Conservation (phyloP, 495 filamentous ascomycete species). For the Penicillium canariense region DNA sequence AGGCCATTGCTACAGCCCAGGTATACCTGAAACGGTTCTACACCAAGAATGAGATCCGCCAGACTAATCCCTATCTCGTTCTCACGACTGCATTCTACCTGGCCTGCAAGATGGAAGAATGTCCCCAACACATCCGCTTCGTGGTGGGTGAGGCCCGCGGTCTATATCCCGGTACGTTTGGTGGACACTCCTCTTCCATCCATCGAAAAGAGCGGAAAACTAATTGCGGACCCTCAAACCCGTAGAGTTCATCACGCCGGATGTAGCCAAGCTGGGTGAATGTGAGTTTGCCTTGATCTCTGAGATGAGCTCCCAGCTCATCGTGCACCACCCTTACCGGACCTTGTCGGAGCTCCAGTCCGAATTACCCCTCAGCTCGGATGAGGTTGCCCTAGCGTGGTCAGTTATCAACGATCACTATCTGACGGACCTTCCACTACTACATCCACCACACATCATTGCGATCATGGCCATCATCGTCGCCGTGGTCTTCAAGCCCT, state of each 20-base stretch:
- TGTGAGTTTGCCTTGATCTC: constrained; percentile 96
- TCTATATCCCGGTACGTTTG: constrained; percentile 76
- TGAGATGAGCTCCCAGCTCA: constrained; percentile 91
- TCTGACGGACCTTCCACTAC: constrained; percentile 85
- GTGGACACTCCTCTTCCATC: too few relatives aligned
- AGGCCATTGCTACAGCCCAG: constrained; percentile 91
- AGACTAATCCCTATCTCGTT: constrained; percentile 91
- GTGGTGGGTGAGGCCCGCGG: constrained; percentile 82
- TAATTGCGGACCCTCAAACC: constrained; percentile 19
- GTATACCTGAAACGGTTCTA: constrained; percentile 94
- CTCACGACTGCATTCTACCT: constrained; percentile 90
- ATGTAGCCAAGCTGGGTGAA: constrained; percentile 88
- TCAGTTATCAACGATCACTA: constrained; percentile 95
- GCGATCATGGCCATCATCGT: constrained; percentile 88
- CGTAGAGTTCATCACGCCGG: constrained; percentile 71
- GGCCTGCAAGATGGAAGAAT: constrained; percentile 98
- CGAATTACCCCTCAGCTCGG: constrained; percentile 66
- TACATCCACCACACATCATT: constrained; percentile 86
- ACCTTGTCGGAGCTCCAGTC: constrained; percentile 71
- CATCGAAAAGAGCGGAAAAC: background rate
- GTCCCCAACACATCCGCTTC: constrained; percentile 90
- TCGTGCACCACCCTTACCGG: constrained; percentile 96
- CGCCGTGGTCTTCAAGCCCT: constrained; percentile 71
- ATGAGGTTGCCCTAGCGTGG: constrained; percentile 77
- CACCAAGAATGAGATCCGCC: constrained; percentile 82